These are phyloP conservation scores for Ceratobasidium sp. DNA, from an alignment of 1,284 basidiomycete species.

Conservation along the genomic window DNA sequence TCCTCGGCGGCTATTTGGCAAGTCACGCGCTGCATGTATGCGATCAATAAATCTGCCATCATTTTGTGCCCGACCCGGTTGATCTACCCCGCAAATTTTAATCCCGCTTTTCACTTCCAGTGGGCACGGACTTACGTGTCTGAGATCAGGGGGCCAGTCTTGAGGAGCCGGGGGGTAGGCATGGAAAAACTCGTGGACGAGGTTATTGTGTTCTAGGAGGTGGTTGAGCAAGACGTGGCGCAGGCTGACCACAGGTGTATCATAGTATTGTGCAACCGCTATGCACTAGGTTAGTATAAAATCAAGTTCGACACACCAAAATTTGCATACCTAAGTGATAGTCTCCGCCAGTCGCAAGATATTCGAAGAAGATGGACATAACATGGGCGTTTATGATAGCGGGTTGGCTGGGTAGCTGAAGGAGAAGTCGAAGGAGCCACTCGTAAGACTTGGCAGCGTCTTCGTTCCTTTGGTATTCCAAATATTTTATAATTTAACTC, in stretches of 20 bases:
- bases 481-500: not conserved
- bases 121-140: slow-evolving; percentile 37
- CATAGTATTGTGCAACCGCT: slow-evolving; percentile 42
- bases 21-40: slow-evolving; percentile 51
- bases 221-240: slow-evolving; percentile 40
- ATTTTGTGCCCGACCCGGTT: slow-evolving; percentile 39
- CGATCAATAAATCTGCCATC: slow-evolving; percentile 49
- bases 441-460: slow-evolving; percentile 40
- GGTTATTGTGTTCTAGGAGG: slow-evolving; percentile 36
- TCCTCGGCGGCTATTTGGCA: slow-evolving; percentile 46
- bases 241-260: slow-evolving; percentile 38
- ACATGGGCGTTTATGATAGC: slow-evolving; percentile 41
- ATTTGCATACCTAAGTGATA: slow-evolving; percentile 38
- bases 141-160: slow-evolving; percentile 29
- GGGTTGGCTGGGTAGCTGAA: slow-evolving; percentile 38
- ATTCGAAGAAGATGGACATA: slow-evolving; percentile 36
- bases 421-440: slow-evolving; percentile 40
- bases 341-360: slow-evolving; percentile 42
- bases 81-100: slow-evolving; percentile 32
- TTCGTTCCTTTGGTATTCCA: slow-evolving; percentile 29
- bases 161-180: not conserved
- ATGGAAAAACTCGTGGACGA: slow-evolving; percentile 37
- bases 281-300: too few species aligned
- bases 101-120: not conserved
- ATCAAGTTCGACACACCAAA: not conserved